Conservation (phyloP, 441 rosid genomes). For the Adansonia gregorii region DNA sequence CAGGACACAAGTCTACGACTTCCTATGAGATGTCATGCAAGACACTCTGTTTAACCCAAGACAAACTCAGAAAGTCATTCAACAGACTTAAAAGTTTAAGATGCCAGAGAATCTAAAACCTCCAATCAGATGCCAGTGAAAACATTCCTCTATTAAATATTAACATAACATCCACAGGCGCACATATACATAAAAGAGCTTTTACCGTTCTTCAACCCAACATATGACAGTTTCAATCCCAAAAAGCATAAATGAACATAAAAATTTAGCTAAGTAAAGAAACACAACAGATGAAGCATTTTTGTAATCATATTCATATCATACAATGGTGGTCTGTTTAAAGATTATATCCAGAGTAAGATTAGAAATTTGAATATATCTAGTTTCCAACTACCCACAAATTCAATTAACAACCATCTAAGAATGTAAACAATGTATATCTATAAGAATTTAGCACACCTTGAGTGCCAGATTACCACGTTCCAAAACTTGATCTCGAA, state of each 20-base stretch:
- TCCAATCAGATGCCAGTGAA: not conserved
- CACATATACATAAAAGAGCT: not conserved
- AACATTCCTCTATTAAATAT: not conserved
- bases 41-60: slow-evolving; percentile 1
- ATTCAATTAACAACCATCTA: slow-evolving; percentile 1
- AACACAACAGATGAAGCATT: not conserved
- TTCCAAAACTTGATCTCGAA: slow-evolving; percentile 59
- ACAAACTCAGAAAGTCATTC: not conserved
- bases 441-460: slow-evolving; percentile 40
- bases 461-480: slow-evolving; percentile 90
- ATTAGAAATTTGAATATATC: slow-evolving; percentile 8
- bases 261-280: not conserved
- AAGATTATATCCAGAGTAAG: not conserved
- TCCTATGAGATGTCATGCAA: not conserved
- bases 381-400: slow-evolving; percentile 11
- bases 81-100: not conserved
- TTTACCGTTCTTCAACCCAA: slow-evolving; percentile 4
- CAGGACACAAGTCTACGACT: not conserved
- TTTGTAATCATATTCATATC: not conserved
- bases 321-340: not conserved
- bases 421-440: no score
- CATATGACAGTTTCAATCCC: not conserved
- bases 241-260: not conserved
- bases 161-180: not conserved
- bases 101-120: slow-evolving; percentile 8